Conservation (phyloP, 2,329 filamentous ascomycete species). For the Falciphora oryzae region DNA sequence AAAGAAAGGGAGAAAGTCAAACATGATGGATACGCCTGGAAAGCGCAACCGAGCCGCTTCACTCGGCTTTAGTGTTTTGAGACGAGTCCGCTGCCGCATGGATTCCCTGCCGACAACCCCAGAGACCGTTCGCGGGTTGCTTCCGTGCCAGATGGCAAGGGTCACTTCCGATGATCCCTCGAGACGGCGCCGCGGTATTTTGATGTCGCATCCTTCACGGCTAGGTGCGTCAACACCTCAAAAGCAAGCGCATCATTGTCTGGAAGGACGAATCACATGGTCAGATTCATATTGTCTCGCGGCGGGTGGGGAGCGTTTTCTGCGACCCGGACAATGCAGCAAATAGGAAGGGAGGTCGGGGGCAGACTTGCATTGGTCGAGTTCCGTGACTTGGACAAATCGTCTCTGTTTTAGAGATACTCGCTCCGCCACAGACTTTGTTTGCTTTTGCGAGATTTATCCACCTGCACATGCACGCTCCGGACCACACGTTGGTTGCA, state of each 20-base stretch:
- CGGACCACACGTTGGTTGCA: neutral
- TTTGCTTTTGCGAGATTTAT: slow-evolving; percentile 1
- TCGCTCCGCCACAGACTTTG: neutral
- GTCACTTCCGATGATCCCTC: neutral
- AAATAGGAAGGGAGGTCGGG: neutral
- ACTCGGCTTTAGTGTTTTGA: neutral
- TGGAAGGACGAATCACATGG: neutral
- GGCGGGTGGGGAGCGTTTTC: neutral
- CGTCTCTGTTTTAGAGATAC: neutral
- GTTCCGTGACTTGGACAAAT: neutral
- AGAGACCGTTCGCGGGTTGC: neutral
- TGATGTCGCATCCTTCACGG: neutral
- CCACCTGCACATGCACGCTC: neutral
- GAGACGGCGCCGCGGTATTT: neutral
- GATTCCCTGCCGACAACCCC: no score
- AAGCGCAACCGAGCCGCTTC: no score
- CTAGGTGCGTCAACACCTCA: neutral
- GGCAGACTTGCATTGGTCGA: neutral
- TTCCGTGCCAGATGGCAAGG: neutral
- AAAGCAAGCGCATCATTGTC: neutral
- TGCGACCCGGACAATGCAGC: no score
- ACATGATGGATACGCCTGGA: no score
- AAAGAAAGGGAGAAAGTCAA: no score
- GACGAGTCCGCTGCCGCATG: no score
- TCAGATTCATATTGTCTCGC: neutral